Percentiles rank a stretch among this genome's conserved stretches.
Conservation (phyloP, 768 basidiomycete genomes). For the Neoboletus subvelutipes region DNA sequence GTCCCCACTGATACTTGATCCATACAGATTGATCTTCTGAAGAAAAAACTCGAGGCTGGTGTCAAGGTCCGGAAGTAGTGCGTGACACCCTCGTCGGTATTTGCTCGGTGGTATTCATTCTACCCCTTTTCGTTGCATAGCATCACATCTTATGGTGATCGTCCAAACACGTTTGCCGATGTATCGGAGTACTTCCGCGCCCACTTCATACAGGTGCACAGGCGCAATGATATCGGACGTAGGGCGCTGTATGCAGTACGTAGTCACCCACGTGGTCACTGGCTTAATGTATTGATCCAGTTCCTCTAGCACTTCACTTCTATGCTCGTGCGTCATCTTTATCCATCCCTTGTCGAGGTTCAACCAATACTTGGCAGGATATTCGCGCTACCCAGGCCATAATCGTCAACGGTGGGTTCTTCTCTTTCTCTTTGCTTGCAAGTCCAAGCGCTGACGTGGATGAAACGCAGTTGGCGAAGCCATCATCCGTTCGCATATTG, state of each 20-base stretch:
- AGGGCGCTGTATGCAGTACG: slow-evolving; percentile 66
- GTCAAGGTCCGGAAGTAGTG: slow-evolving; percentile 75
- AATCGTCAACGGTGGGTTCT: slow-evolving; percentile 54
- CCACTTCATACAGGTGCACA: slow-evolving; percentile 79
- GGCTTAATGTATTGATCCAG: slow-evolving; percentile 8
- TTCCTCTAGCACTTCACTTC: slow-evolving; percentile 60
- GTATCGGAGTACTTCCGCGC: slow-evolving; percentile 80
- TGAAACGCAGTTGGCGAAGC: slow-evolving; percentile 55
- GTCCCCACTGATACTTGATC: slow-evolving; percentile 9
- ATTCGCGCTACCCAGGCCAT: slow-evolving; percentile 65
- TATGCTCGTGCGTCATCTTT: slow-evolving; percentile 51
- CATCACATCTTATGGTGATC: slow-evolving; percentile 74
- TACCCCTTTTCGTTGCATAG: slow-evolving; percentile 33
- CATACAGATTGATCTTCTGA: slow-evolving; percentile 65
- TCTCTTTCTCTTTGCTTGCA: background rate
- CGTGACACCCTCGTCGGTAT: slow-evolving; percentile 31
- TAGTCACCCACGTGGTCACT: slow-evolving; percentile 17
- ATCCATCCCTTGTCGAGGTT: background rate
- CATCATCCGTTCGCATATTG: slow-evolving; percentile 65
- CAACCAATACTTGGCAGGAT: slow-evolving; percentile 42
- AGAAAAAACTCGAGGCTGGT: slow-evolving; percentile 67
- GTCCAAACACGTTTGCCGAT: slow-evolving; percentile 67
- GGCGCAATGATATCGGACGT: slow-evolving; percentile 57
- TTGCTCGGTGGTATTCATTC: background rate
- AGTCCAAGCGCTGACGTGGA: slow-evolving; percentile 1